Conservation (phyloP, 2,329 filamentous ascomycete species). For the Aureobasidium sp. region DNA sequence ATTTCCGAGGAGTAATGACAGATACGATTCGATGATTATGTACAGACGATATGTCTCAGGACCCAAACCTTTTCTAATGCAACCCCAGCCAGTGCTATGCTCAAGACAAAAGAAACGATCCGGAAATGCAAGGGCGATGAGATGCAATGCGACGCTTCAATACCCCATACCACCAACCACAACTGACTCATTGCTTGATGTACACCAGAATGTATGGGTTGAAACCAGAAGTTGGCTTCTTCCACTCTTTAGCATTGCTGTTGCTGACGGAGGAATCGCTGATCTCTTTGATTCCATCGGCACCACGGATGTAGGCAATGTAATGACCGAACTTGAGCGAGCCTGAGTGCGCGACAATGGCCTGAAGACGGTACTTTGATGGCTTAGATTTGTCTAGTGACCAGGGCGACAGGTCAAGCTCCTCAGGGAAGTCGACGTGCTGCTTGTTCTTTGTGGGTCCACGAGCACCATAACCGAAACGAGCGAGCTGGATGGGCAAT, state of each 20-base stretch:
- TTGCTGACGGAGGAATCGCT: slow-evolving; percentile 13
- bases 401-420: slow-evolving; percentile 16
- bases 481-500: slow-evolving; percentile 19
- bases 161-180: not conserved
- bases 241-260: slow-evolving; percentile 9
- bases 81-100: not conserved
- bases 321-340: slow-evolving; percentile 19
- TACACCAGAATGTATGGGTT: slow-evolving; percentile 19
- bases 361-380: slow-evolving; percentile 19
- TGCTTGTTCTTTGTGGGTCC: slow-evolving; percentile 14
- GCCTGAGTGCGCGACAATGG: slow-evolving; percentile 19
- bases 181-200: slow-evolving; percentile 14
- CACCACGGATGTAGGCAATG: slow-evolving; percentile 23
- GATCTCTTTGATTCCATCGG: slow-evolving; percentile 16
- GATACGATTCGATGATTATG: not conserved
- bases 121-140: not conserved
- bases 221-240: slow-evolving; percentile 10
- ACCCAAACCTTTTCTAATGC: not conserved
- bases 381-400: not conserved
- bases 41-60: not conserved
- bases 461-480: slow-evolving; percentile 13
- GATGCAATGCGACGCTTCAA: not conserved
- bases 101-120: not conserved
- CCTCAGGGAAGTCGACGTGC: slow-evolving; percentile 15
- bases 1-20: not conserved